Evolutionary conservation across 805 yeast genomes (phyloP).

Genomic region (Vanderwaltozyma verrucispora): DNA sequence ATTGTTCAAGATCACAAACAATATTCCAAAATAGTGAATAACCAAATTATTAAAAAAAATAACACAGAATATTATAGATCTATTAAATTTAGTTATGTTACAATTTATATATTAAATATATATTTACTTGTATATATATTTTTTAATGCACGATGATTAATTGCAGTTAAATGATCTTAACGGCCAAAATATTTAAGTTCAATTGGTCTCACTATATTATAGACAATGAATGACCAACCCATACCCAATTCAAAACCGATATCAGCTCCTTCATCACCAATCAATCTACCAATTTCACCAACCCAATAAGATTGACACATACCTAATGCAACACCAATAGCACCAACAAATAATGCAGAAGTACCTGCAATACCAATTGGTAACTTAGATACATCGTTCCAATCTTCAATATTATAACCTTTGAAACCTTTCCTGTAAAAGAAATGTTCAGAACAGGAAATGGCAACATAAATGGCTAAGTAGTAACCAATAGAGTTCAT

Average conservation of each 20-base stretch:
- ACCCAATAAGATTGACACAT: constrained; percentile 79
- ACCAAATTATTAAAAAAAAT: too few relatives aligned
- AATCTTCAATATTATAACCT: constrained; percentile 54
- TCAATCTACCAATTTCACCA: constrained; percentile 53
- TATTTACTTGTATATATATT: too few relatives aligned
- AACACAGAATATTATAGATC: too few relatives aligned
- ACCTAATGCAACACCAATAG: constrained; percentile 78
- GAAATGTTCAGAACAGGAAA: constrained; percentile 69
- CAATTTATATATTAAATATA: too few relatives aligned
- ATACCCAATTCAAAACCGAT: constrained; percentile 72
- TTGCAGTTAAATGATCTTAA: constrained; percentile 1
- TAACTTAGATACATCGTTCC: constrained; percentile 43
- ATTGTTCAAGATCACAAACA: too few relatives aligned
- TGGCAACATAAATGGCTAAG: constrained; percentile 72
- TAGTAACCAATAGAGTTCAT: constrained; percentile 90
- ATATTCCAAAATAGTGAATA: too few relatives aligned
- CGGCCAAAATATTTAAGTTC: constrained; percentile 52
- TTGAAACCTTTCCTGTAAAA: constrained; percentile 54
- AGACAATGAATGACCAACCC: constrained; percentile 54
- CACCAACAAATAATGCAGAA: constrained; percentile 72
- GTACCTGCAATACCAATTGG: constrained; percentile 75
- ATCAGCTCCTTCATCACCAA: constrained; percentile 68
- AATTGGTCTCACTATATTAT: constrained; percentile 45
- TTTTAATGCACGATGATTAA: too few relatives aligned
- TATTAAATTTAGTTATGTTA: too few relatives aligned